phyloP scores from a whole-genome alignment of 1,139 yeast genomes.

The Hyphopichia fennica region DNA sequence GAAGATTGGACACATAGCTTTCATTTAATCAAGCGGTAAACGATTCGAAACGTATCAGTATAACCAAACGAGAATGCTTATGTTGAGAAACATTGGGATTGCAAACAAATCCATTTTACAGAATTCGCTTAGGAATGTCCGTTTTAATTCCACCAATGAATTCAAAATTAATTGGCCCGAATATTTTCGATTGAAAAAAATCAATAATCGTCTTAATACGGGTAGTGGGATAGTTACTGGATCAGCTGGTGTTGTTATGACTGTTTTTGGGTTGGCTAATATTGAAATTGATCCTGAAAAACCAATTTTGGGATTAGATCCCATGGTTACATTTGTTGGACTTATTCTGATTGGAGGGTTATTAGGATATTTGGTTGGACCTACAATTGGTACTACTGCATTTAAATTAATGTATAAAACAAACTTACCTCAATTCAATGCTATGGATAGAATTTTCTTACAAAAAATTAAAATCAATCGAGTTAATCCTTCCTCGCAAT shows the following conservation, averaged over 20 bases:
- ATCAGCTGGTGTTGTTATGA: constrained; percentile 60
- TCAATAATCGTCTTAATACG: constrained; percentile 68
- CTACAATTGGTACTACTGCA: constrained; percentile 69
- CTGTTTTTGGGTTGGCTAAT: constrained; percentile 78
- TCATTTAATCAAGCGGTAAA: too few species aligned
- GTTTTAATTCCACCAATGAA: background rate
- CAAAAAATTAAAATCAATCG: constrained; percentile 73
- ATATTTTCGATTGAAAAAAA: constrained; percentile 72
- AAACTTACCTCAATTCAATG: constrained; percentile 44
- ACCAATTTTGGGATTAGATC: constrained; percentile 82
- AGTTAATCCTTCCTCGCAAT: constrained; percentile 92
- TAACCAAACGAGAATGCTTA: too few species aligned
- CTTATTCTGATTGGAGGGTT: constrained; percentile 69
- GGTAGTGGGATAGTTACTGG: constrained; percentile 71
- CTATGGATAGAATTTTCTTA: constrained; percentile 73
- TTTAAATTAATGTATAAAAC: constrained; percentile 59
- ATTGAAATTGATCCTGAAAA: constrained; percentile 83
- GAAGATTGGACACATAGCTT: too few species aligned
- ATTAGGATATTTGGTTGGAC: constrained; percentile 82
- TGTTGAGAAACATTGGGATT: constrained; percentile 16
- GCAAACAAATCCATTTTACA: constrained; percentile 19
- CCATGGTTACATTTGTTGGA: constrained; percentile 72
- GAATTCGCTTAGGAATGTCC: constrained; percentile 10
- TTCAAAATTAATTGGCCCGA: constrained; percentile 71
- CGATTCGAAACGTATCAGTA: too few species aligned